Conservation (phyloP, 352 stramenopile species). For the Pythium utonaiense region DNA sequence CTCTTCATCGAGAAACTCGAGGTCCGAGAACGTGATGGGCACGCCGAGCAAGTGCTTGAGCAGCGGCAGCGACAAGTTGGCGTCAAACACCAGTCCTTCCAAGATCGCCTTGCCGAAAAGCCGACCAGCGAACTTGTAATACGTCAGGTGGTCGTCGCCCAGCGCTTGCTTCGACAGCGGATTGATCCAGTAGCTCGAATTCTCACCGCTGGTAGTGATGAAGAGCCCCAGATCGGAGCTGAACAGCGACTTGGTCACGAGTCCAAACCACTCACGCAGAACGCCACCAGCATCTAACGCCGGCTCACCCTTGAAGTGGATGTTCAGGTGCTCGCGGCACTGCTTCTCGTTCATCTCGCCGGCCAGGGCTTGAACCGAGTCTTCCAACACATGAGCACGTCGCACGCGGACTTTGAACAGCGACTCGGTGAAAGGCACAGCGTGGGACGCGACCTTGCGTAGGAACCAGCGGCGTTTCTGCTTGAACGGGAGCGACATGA, state of each 20-base stretch:
- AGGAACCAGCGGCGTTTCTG: constrained; percentile 59
- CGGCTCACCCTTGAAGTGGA: constrained; percentile 64
- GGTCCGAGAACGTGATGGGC: constrained; percentile 87
- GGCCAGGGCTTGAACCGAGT: constrained; percentile 58
- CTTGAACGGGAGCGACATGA: constrained; percentile 40
- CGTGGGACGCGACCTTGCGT: constrained; percentile 49
- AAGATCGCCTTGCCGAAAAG: constrained; percentile 29
- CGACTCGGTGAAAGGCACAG: constrained; percentile 57
- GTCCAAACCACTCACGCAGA: constrained; percentile 75
- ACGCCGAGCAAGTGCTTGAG: constrained; percentile 93
- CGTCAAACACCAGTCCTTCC: constrained; percentile 83
- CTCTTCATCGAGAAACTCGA: constrained; percentile 56
- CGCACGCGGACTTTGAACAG: constrained; percentile 61
- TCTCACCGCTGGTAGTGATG: too few species aligned
- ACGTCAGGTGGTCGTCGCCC: constrained; percentile 30
- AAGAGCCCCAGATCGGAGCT: too few species aligned
- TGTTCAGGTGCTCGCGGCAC: constrained; percentile 63
- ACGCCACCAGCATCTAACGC: constrained; percentile 78
- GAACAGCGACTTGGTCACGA: constrained; percentile 33
- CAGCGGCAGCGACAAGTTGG: constrained; percentile 88
- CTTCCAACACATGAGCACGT: constrained; percentile 52
- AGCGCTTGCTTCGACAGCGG: constrained; percentile 23
- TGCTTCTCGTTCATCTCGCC: constrained; percentile 27
- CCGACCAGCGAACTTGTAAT: constrained; percentile 28
- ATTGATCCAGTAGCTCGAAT: constrained; percentile 38